phyloP scores from a whole-genome alignment of 257 asterid genomes.

The Nicotiana undulata region DNA sequence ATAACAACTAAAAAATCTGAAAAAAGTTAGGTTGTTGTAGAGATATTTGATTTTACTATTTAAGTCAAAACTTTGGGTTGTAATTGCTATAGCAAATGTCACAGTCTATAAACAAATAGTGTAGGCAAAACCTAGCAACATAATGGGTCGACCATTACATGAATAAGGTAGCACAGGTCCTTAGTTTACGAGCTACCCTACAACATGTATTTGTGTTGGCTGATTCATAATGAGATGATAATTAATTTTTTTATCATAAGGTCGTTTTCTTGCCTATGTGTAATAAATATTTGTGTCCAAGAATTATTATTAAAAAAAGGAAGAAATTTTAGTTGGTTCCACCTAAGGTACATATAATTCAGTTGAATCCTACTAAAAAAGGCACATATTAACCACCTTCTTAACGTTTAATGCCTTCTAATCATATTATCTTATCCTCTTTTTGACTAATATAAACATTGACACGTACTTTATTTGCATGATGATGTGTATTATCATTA shows the following conservation, averaged over 20 bases:
- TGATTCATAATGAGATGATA: slow-evolving; percentile 22
- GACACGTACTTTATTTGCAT: background rate
- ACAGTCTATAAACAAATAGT: slow-evolving; percentile 4
- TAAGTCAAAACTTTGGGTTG: background rate
- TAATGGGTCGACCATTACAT: slow-evolving; percentile 47
- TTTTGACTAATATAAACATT: slow-evolving; percentile 18
- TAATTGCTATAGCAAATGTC: slow-evolving; percentile 2
- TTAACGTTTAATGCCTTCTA: slow-evolving; percentile 3
- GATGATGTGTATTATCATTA: background rate
- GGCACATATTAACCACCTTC: slow-evolving; percentile 29
- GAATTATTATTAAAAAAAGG: background rate
- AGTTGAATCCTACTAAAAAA: slow-evolving; percentile 43
- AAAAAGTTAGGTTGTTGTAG: too few relatives aligned
- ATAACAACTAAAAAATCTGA: too few relatives aligned
- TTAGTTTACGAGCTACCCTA: slow-evolving; percentile 43
- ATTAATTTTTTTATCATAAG: slow-evolving; percentile 14
- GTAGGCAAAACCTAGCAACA: slow-evolving; percentile 52
- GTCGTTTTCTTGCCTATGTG: slow-evolving; percentile 15
- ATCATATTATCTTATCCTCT: slow-evolving; percentile 13
- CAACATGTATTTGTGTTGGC: slow-evolving; percentile 17
- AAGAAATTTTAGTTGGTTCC: slow-evolving; percentile 24
- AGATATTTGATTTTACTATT: background rate
- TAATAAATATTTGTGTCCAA: background rate
- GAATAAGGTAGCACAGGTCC: slow-evolving; percentile 35
- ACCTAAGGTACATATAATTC: slow-evolving; percentile 19